Evolutionary conservation across 805 yeast species (phyloP).

Genomic region (Starmerella asiatica): DNA sequence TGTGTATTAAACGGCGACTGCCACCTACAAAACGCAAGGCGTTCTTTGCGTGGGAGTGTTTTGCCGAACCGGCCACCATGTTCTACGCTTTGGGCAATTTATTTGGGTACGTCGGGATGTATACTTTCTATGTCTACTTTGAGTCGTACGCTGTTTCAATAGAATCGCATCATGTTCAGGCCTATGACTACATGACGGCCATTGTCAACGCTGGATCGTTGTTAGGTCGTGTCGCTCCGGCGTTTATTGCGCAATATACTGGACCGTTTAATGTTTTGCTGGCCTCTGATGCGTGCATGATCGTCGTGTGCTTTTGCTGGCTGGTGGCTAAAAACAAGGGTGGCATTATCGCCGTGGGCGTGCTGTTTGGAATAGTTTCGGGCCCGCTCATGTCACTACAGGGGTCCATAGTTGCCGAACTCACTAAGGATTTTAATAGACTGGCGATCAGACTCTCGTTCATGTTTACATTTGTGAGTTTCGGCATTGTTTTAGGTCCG

Average conservation of each 20-base stretch:
- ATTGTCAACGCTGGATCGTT: slow-evolving; percentile 30
- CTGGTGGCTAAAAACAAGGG: slow-evolving; percentile 24
- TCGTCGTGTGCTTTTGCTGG: slow-evolving; percentile 29
- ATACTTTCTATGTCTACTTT: slow-evolving; percentile 26
- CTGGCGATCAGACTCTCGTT: slow-evolving; percentile 41
- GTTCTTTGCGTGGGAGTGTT: slow-evolving; percentile 21
- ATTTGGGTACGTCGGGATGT: slow-evolving; percentile 25
- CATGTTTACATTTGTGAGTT: slow-evolving; percentile 43
- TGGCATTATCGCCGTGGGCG: slow-evolving; percentile 24
- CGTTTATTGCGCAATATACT: slow-evolving; percentile 33
- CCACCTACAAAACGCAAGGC: slow-evolving; percentile 24
- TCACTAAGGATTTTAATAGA: slow-evolving; percentile 21
- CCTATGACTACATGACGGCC: slow-evolving; percentile 25
- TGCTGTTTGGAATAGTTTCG: slow-evolving; percentile 25
- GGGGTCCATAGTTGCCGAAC: slow-evolving; percentile 25
- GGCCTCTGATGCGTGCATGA: slow-evolving; percentile 24
- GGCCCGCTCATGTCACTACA: slow-evolving; percentile 27
- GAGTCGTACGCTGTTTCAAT: slow-evolving; percentile 24
- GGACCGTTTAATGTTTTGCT: slow-evolving; percentile 36
- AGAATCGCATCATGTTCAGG: not conserved
- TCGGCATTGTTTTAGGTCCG: slow-evolving; percentile 29
- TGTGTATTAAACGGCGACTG: slow-evolving; percentile 23
- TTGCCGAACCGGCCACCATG: slow-evolving; percentile 22
- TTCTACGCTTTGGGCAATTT: slow-evolving; percentile 20
- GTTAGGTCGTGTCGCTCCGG: slow-evolving; percentile 40